A percentile compares a stretch with the other conserved stretches of the same genome.
phyloP scores from a whole-genome alignment of 306 rosid genomes.

The Geum urbanum region DNA sequence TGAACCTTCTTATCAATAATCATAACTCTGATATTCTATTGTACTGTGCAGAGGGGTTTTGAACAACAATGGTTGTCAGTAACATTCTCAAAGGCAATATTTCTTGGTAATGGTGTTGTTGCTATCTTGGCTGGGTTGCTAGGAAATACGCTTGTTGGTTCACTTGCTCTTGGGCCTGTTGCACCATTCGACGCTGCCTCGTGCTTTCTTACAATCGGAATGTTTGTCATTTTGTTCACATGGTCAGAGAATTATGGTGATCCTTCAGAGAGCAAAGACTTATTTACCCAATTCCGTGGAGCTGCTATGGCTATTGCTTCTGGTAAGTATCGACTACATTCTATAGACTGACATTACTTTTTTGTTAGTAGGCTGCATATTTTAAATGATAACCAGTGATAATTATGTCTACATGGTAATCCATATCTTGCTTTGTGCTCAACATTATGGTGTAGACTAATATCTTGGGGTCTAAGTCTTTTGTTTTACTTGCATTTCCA shows the following conservation, averaged over 20 bases:
- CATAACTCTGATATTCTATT: background rate
- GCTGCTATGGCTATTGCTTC: constrained; percentile 99
- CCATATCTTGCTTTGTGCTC: constrained; percentile 4
- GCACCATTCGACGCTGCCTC: constrained; percentile 99
- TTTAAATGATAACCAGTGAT: background rate
- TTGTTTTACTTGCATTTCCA: background rate
- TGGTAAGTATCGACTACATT: constrained; percentile 39
- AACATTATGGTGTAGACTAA: constrained; percentile 9
- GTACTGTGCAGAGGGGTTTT: constrained; percentile 71
- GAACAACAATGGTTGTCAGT: constrained; percentile 96
- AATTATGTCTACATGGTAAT: background rate
- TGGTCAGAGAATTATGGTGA: constrained; percentile 96
- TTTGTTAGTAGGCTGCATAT: background rate
- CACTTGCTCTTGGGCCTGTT: constrained; percentile 89
- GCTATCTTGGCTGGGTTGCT: constrained; percentile 92
- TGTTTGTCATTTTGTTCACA: constrained; percentile 74
- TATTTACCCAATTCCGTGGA: constrained; percentile 84
- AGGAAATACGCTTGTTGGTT: constrained; percentile 87
- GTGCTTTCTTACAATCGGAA: constrained; percentile 90
- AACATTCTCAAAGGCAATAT: constrained; percentile 94
- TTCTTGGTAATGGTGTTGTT: constrained; percentile 95
- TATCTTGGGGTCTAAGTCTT: background rate
- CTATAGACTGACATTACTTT: background rate
- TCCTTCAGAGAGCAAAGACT: constrained; percentile 87
- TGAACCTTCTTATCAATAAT: background rate